Base-by-base conservation (phyloP, 495 filamentous ascomycete species). In the Aspergillus avenaceus region DNA sequence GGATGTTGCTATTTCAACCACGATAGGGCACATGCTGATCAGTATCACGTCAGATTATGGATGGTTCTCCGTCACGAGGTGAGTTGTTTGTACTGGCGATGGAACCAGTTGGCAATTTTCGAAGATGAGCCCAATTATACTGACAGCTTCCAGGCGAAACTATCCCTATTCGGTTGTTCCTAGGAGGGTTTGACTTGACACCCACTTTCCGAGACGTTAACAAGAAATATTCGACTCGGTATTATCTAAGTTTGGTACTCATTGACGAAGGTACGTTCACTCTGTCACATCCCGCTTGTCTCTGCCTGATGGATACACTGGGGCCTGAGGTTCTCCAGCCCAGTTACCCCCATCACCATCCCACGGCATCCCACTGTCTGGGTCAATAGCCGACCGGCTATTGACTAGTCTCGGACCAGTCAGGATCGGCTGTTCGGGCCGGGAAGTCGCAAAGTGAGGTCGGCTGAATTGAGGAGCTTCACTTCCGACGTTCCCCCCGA, bases 171-270 rank as follows among this genome's bases (percentile, higher is more conserved):
- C 81, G 93, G 58, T 78, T 99, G 22, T 99, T 99, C 80, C 84
- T 99, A 28, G 93, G 93, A 49, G 93, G 93, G 12, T 99, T 99
- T 64, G 93, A 99, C 66, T 74, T 99, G 52, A 97, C 93, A 1
- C 93, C 93, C 8, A 99, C 93, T 16, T 99, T 99, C 82, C 88
- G 95, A 32, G 95, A 99, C 69, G 93, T 99, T 52, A 99, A 99
- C 83, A 99, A 97, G 82, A 97, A 97, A 72, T 99, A 93, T 69
- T 97, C 92, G 26, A 97, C 95, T 47, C 79, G 93, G 55, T 99
- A 99, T 72, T 97, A 99, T 71, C 80, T 99, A 45, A 96, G 90
- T 67, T 72, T 99, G 57, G 93, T 99, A 8, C 77, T 97, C 55
- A 97, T 97, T 54, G 92, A 97, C 67, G 92, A 97, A 81, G 90